Percentiles rank a stretch among this genome's conserved stretches.
Evolutionary conservation across 257 asterid species (phyloP).

Genomic region (Craterostigma plantagineum): DNA sequence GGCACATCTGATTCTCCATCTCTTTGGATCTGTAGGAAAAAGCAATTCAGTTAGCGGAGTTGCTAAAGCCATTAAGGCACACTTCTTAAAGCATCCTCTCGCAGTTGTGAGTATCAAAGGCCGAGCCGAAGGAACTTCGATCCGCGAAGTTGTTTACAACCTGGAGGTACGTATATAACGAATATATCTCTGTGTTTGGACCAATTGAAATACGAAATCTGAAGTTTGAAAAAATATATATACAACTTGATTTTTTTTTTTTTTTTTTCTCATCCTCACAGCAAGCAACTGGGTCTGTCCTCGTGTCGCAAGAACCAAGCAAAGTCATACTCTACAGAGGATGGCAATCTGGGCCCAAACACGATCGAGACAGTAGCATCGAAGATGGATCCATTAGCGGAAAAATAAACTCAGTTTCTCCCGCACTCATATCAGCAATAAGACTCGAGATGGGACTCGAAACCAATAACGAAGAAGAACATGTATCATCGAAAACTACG

Average conservation of each 20-base stretch:
- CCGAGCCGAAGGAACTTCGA: constrained; percentile 88
- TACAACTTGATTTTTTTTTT: constrained; percentile 3
- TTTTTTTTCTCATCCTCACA: constrained; percentile 14
- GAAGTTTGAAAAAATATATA: constrained; percentile 3
- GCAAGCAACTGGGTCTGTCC: constrained; percentile 81
- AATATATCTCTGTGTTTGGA: background rate
- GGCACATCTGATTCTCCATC: too few species aligned
- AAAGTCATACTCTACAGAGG: constrained; percentile 88
- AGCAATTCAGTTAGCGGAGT: constrained; percentile 58
- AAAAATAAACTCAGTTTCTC: constrained; percentile 27
- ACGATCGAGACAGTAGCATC: constrained; percentile 9
- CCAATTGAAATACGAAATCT: background rate
- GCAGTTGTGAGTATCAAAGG: constrained; percentile 87
- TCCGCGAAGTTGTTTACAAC: constrained; percentile 64
- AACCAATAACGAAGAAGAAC: background rate
- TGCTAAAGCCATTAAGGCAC: constrained; percentile 45
- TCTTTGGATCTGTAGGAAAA: constrained; percentile 32
- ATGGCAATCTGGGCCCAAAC: constrained; percentile 42
- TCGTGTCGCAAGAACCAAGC: constrained; percentile 93
- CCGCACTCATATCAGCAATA: constrained; percentile 76
- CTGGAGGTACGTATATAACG: constrained; percentile 45
- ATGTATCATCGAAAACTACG: too few species aligned
- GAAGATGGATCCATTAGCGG: constrained; percentile 1
- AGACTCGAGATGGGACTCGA: constrained; percentile 65
- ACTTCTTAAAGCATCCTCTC: constrained; percentile 65